Conservation (phyloP, 345 rosid genomes). For the Bretschneidera sinensis region DNA sequence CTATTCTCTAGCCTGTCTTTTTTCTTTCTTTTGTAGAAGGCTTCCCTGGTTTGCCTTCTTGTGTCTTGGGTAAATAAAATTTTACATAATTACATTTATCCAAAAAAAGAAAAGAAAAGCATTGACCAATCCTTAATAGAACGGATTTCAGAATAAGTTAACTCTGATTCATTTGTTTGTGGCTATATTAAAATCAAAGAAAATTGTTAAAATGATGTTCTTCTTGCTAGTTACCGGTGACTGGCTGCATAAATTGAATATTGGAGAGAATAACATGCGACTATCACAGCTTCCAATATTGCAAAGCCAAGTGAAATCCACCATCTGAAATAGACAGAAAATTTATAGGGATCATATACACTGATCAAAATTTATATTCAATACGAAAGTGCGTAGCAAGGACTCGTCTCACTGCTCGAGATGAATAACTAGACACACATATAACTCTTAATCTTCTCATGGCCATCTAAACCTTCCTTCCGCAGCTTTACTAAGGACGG, state of each 20-base stretch:
- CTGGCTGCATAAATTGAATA: slow-evolving; percentile 84
- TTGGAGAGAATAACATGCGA: slow-evolving; percentile 75
- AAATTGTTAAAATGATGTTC: slow-evolving; percentile 4
- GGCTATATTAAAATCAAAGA: not conserved
- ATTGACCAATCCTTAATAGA: not conserved
- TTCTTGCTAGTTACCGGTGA: slow-evolving; percentile 45
- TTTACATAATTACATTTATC: no score
- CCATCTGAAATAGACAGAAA: slow-evolving; percentile 62
- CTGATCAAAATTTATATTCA: slow-evolving; percentile 12
- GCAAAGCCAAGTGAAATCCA: slow-evolving; percentile 92
- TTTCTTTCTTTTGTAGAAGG: no score
- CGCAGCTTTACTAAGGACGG: slow-evolving; percentile 90
- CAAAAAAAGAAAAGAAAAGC: no score
- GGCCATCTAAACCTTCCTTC: slow-evolving; percentile 96
- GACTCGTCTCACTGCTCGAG: slow-evolving; percentile 66
- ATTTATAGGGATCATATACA: slow-evolving; percentile 1
- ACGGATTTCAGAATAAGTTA: no score
- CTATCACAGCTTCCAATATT: slow-evolving; percentile 67
- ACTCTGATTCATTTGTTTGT: no score
- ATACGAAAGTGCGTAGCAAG: slow-evolving; percentile 29
- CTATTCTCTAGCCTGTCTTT: no score
- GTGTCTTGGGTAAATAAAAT: no score
- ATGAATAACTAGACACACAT: slow-evolving; percentile 84
- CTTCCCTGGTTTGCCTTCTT: no score
- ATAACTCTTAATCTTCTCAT: slow-evolving; percentile 97